Percentiles rank a stretch among this genome's conserved stretches.
Conservation (phyloP, 2,329 filamentous ascomycete species). For the Ascocoryne sarcoides region DNA sequence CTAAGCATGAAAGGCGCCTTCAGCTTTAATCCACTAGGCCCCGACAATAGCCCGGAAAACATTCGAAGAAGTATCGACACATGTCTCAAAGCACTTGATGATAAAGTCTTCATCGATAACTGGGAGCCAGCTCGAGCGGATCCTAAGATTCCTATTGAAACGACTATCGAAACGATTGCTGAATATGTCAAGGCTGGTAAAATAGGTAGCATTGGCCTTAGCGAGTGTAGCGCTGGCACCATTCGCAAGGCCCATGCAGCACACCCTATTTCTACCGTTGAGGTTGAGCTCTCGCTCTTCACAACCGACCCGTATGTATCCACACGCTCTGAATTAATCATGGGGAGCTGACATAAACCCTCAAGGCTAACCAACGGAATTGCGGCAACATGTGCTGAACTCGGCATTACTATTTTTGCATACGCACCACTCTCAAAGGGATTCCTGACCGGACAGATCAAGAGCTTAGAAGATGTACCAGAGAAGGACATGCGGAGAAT, state of each 20-base stretch:
- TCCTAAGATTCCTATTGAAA: conserved; percentile 34
- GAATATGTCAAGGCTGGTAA: conserved; percentile 35
- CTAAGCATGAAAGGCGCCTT: conserved; percentile 53
- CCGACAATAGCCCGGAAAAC: conserved; percentile 44
- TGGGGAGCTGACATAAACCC: too few relatives aligned
- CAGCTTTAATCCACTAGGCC: conserved; percentile 26
- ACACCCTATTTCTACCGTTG: conserved; percentile 36
- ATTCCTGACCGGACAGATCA: conserved; percentile 46
- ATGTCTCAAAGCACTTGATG: conserved; percentile 39
- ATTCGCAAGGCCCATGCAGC: conserved; percentile 33
- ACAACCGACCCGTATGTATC: too few relatives aligned
- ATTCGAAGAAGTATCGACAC: conserved; percentile 51
- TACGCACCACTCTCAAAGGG: conserved; percentile 60
- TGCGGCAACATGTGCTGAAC: conserved; percentile 44
- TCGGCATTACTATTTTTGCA: conserved; percentile 60
- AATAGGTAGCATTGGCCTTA: conserved; percentile 37
- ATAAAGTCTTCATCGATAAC: conserved; percentile 44
- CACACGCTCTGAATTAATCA: too few relatives aligned
- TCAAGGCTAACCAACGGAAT: conserved; percentile 33
- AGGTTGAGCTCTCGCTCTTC: conserved; percentile 38
- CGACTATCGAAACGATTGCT: conserved; percentile 25
- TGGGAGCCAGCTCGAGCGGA: conserved; percentile 37
- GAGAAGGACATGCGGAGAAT: conserved; percentile 40
- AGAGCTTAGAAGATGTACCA: conserved; percentile 44
- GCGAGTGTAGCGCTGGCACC: conserved; percentile 34